These are phyloP conservation scores for Salix arbutifolia DNA, from an alignment of 345 rosid species.

Conservation along the genomic window DNA sequence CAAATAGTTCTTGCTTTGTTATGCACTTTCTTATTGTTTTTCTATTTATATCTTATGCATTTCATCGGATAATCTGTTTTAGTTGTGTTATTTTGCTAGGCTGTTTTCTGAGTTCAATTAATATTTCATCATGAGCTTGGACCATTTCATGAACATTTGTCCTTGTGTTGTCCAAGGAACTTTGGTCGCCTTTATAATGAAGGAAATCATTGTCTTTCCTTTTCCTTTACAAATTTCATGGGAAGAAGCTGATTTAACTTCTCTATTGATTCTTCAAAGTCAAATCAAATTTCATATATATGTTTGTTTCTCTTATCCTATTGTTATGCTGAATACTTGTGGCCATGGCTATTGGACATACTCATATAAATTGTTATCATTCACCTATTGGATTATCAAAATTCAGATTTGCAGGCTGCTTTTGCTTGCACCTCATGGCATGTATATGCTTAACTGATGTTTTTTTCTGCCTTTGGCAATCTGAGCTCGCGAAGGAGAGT, in stretches of 20 bases:
- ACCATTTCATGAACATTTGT: not conserved
- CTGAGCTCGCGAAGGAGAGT: constrained; percentile 19
- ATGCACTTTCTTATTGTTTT: not conserved
- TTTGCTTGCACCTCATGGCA: constrained; percentile 17
- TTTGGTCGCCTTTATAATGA: not conserved
- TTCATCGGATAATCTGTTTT: not conserved
- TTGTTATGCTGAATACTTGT: constrained; percentile 3
- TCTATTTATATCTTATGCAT: not conserved
- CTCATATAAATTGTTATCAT: not conserved
- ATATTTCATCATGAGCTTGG: not conserved
- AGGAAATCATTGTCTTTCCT: not conserved
- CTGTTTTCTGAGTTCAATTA: not conserved
- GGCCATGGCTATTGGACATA: not conserved
- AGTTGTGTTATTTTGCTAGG: not conserved
- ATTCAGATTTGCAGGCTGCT: constrained; percentile 31
- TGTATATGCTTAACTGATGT: constrained; percentile 16
- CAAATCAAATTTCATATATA: not conserved
- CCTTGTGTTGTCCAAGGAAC: not conserved
- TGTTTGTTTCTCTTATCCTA: not conserved
- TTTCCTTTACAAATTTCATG: not conserved
- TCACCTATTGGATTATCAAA: constrained; percentile 17
- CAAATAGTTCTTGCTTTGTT: not conserved
- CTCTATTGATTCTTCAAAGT: not conserved
- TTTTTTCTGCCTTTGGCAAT: not conserved
- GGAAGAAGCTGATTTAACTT: not conserved